phyloP scores from a whole-genome alignment of 2,329 filamentous ascomycete genomes.

The Cercospora janseana region DNA sequence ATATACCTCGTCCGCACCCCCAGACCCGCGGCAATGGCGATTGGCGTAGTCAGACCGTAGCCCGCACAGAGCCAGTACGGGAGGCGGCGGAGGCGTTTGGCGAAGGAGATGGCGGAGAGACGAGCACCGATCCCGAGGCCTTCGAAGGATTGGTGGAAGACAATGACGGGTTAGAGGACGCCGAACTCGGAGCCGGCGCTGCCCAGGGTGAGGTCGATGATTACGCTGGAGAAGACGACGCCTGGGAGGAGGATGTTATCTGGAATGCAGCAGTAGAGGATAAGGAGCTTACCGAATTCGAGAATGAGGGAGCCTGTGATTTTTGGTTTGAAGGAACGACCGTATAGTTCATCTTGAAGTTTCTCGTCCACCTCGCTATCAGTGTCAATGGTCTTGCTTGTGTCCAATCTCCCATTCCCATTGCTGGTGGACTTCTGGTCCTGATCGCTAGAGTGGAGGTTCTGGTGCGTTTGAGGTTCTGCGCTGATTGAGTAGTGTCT shows the following conservation, averaged over 20 bases:
- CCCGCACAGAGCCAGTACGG: conserved; percentile 70
- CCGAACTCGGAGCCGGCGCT: conserved; percentile 58
- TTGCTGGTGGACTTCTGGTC: conserved; percentile 18
- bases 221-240: conserved; percentile 57
- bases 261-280: neutral
- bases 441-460: conserved; percentile 43
- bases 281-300: conserved; percentile 68
- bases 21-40: conserved; percentile 80
- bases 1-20: conserved; percentile 67
- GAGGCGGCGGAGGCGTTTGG: conserved; percentile 65
- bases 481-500: conserved; percentile 21
- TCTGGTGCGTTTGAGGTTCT: conserved; percentile 44
- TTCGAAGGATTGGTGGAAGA: conserved; percentile 93
- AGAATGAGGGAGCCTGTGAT: conserved; percentile 87
- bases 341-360: conserved; percentile 20
- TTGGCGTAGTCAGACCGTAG: conserved; percentile 77
- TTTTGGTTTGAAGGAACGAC: conserved; percentile 64
- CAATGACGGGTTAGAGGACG: conserved; percentile 62
- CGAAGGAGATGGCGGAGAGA: conserved; percentile 75
- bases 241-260: conserved; percentile 37
- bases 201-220: conserved; percentile 64
- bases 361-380: conserved; percentile 23
- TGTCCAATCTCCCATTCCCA: conserved; percentile 5
- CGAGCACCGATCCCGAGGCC: conserved; percentile 85
- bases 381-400: neutral